These are phyloP conservation scores for Trichoderma arundinaceum DNA, from an alignment of 2,329 filamentous ascomycete genomes.

Conservation along the genomic window DNA sequence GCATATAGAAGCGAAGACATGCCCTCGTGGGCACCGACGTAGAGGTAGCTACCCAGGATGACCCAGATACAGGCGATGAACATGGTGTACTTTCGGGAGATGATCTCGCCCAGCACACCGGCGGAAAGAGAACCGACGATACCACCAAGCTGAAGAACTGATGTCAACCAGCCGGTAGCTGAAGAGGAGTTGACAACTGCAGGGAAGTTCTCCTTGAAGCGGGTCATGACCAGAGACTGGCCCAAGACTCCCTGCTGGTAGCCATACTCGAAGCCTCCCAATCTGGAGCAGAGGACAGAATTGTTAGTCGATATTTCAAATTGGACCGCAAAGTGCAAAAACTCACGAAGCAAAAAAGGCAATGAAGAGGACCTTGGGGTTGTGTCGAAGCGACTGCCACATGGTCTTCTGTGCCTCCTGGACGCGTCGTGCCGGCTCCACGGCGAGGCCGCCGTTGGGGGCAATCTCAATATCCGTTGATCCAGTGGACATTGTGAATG, in stretches of 20 bases:
- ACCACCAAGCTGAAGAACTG: slow-evolving; percentile 76
- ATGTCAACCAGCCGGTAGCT: slow-evolving; percentile 63
- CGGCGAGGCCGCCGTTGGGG: slow-evolving; percentile 23
- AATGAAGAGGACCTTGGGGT: slow-evolving; percentile 48
- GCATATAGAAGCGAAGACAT: slow-evolving; percentile 42
- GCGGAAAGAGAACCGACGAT: slow-evolving; percentile 75
- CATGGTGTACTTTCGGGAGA: slow-evolving; percentile 72
- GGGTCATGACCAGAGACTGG: slow-evolving; percentile 59
- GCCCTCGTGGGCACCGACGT: slow-evolving; percentile 63
- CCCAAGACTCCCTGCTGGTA: slow-evolving; percentile 62
- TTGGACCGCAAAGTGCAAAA: too few relatives aligned
- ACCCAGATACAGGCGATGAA: slow-evolving; percentile 70
- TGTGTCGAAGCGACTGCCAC: slow-evolving; percentile 43
- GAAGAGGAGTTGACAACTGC: slow-evolving; percentile 52
- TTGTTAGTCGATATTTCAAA: neutral
- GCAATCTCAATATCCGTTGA: slow-evolving; percentile 32
- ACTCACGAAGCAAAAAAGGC: slow-evolving; percentile 50
- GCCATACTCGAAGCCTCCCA: slow-evolving; percentile 59
- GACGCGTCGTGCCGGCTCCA: slow-evolving; percentile 34
- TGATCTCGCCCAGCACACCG: slow-evolving; percentile 71
- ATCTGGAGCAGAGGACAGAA: slow-evolving; percentile 39
- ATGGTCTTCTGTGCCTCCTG: slow-evolving; percentile 31
- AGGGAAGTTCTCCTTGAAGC: slow-evolving; percentile 57
- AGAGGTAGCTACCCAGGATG: slow-evolving; percentile 71
- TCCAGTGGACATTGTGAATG: slow-evolving; percentile 29